Evolutionary conservation across 495 filamentous ascomycete species (phyloP).

Genomic region (Aspergillus baeticus): DNA sequence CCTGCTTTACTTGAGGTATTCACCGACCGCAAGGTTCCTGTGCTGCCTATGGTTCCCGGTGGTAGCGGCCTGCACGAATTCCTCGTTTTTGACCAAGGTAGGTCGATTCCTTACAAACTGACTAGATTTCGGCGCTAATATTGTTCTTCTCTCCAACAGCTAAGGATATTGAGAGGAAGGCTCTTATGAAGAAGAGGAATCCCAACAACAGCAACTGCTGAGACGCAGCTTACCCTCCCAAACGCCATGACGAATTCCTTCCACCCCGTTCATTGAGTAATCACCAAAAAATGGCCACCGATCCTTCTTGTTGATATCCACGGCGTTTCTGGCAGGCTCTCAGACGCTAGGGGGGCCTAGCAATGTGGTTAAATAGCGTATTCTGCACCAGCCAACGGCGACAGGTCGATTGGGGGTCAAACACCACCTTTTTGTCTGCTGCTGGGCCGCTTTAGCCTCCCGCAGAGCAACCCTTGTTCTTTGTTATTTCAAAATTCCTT

Average conservation of each 20-base stretch:
- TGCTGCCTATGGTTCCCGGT: conserved; percentile 92
- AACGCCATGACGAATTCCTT: conserved; percentile 17
- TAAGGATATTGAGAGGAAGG: conserved; percentile 73
- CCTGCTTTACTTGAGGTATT: conserved; percentile 67
- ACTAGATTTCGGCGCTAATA: background rate
- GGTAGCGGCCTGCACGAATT: conserved; percentile 91
- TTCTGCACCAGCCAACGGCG: no score
- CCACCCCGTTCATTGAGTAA: conserved; percentile 15
- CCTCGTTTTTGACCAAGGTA: conserved; percentile 83
- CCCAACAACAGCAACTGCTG: conserved; percentile 9
- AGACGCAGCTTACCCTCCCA: conserved; percentile 17
- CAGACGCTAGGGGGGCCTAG: conserved; percentile 34
- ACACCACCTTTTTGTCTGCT: no score
- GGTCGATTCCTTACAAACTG: conserved; percentile 6
- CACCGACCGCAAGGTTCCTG: conserved; percentile 88
- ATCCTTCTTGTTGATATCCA: conserved; percentile 44
- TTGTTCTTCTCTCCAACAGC: conserved; percentile 40
- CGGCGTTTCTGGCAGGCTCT: conserved; percentile 47
- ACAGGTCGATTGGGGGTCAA: no score
- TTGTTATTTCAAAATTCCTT: background rate
- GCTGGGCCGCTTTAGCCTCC: no score
- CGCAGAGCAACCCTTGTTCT: background rate
- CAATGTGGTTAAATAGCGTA: no score
- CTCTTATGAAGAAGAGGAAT: conserved; percentile 65
- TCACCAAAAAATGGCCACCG: conserved; percentile 23